phyloP scores from a whole-genome alignment of 306 rosid genomes.

The Cucumis hystrix region DNA sequence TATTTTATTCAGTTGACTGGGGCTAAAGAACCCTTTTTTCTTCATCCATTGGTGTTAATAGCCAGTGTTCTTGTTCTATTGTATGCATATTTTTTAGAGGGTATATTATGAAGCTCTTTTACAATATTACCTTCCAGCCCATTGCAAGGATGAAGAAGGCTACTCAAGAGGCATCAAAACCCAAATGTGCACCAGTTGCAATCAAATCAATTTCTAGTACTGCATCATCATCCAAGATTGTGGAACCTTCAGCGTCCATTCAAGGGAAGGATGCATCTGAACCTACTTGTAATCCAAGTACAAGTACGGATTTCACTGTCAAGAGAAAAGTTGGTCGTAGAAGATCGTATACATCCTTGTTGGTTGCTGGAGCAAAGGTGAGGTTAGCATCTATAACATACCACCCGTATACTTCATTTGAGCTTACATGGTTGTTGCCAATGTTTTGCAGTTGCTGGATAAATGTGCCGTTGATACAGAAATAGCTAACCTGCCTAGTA shows the following conservation, averaged over 20 bases:
- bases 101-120: slow-evolving; percentile 3
- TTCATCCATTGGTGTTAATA: not conserved
- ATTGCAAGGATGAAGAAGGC: slow-evolving; percentile 33
- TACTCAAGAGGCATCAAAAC: slow-evolving; percentile 24
- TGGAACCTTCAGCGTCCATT: slow-evolving; percentile 15
- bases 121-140: slow-evolving; percentile 33
- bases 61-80: not conserved
- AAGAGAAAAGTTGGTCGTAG: slow-evolving; percentile 43
- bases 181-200: slow-evolving; percentile 20
- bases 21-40: not conserved
- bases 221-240: slow-evolving; percentile 31
- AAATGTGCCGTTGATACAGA: slow-evolving; percentile 25
- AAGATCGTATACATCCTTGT: slow-evolving; percentile 59
- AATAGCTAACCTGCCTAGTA: slow-evolving; percentile 45
- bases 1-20: not conserved
- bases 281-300: slow-evolving; percentile 18
- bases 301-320: slow-evolving; percentile 17
- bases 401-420: not conserved
- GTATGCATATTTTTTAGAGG: not conserved
- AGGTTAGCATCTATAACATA: slow-evolving; percentile 9
- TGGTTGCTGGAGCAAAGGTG: slow-evolving; percentile 70
- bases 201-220: slow-evolving; percentile 23
- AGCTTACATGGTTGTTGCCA: slow-evolving; percentile 10
- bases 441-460: slow-evolving; percentile 48
- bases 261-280: slow-evolving; percentile 27